Evolutionary conservation across 176 grass and related monocot species (phyloP), one percentile per base, ranked within the genome.

Genomic region (Tuctoria greenei): DNA sequence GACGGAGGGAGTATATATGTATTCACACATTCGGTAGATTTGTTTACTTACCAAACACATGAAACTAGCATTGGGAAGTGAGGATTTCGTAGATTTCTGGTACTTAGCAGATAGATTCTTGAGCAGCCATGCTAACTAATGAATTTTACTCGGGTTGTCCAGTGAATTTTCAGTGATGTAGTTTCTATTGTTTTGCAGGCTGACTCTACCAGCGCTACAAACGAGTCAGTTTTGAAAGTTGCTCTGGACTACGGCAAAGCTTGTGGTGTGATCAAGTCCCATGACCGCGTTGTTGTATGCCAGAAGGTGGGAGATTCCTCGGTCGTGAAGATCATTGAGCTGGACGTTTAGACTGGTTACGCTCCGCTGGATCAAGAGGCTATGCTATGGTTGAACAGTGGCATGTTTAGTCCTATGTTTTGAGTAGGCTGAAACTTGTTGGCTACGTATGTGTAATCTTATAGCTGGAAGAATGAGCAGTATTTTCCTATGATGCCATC

Each of bases 201-300:
- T 64, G 91, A 99, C 78, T 81, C 95, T 73, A 95, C 91, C 16
- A 88, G 49, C 41, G 55, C 80, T 31, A 92, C 85, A 18, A 99
- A 99, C 75, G 95, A 99, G 64, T 95, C 95, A 14, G 95, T 99
- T 76, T 77, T 99, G 70, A 99, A 88, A 82, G 95, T 99, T 82
- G 95, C 95, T 76, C 82, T 99, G 67, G 95, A 99, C 61, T 91
- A 95, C 0, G 95, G 91, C 35, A 99, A 99, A 65, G 82, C 69
- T 36, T 95, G 69, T 1, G 91, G 95, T 61, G 79, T 99, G 38
- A 99, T 95, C 41, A 99, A 92, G 69, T 95, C 91, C 17, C 95
- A 95, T n/a, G 95, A 99, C 64, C 91, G 91, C 14, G 95, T 99
- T 8, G 91, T 99, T 11, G 85, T 99, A 63, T 99, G 95, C 87